Percentiles rank a stretch among this genome's conserved stretches.
Evolutionary conservation across 1,139 yeast species (phyloP).

Genomic region (Magnusiomyces fungicola): DNA sequence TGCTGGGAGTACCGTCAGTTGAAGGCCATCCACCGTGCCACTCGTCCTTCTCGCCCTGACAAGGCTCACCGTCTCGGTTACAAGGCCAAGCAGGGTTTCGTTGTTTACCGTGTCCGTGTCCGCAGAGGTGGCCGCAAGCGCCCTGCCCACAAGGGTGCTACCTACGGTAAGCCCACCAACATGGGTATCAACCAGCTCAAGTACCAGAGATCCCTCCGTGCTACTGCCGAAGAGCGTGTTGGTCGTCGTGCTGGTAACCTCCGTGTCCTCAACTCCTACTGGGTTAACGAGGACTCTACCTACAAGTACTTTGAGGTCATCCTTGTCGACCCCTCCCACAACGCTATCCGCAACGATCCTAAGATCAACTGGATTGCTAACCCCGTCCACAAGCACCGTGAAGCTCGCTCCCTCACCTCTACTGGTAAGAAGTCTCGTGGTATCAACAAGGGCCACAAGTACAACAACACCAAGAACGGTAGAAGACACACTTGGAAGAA

Average conservation of each 20-base stretch:
- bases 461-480: constrained; percentile 94
- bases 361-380: constrained; percentile 99
- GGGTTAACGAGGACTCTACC: constrained; percentile 99
- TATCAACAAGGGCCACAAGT: constrained; percentile 99
- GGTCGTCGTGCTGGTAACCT: constrained; percentile 98
- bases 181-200: constrained; percentile 99
- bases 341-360: constrained; percentile 98
- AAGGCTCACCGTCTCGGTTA: constrained; percentile 99
- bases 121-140: constrained; percentile 99
- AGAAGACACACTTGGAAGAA: constrained; percentile 99
- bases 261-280: constrained; percentile 99
- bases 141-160: constrained; percentile 99
- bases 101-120: constrained; percentile 96
- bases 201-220: constrained; percentile 97
- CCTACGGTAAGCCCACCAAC: constrained; percentile 99
- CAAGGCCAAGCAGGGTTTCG: constrained; percentile 99
- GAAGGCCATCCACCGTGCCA: constrained; percentile 97
- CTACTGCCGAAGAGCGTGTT: constrained; percentile 99
- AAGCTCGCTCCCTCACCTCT: constrained; percentile 97
- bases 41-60: constrained; percentile 99
- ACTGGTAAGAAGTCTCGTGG: constrained; percentile 99
- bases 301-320: constrained; percentile 99
- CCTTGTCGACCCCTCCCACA: constrained; percentile 95
- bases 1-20: constrained; percentile 99
- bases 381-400: constrained; percentile 99